Evolutionary conservation across 345 rosid species (phyloP), one percentile per base, ranked within the genome.

Genomic region (Eucalyptus virginea): DNA sequence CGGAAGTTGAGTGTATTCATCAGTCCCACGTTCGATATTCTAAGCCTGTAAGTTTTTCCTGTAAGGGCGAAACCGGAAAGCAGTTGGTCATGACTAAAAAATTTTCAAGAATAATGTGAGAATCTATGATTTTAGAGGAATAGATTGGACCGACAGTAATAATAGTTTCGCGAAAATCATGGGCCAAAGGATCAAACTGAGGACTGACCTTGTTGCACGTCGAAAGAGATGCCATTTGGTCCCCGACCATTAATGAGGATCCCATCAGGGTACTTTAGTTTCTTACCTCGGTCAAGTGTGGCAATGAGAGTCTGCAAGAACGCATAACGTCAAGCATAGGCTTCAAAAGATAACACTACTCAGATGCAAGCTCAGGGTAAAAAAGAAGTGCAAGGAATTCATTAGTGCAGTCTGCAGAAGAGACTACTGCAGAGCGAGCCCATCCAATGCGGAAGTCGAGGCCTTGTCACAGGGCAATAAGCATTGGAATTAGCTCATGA

Each of bases 21-120:
- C 91, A 98, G 67, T 58, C 99, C 99, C 40, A 97, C 98, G 86
- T 98, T 98, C 32, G 98, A 98, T 91, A 98, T 96, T 89, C 99
- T 95, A 14, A 98, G 90, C 94, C 99, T 94, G 94, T 96, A 98
- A 23, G 96, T 96, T 92, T 98, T 98, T 72, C 98, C 98, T 95
- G 95, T 86, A 90, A 89, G 23, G 54, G 24, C 51, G 11, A 90
- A 32, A 24, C 49, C 54, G 2, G 54, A 89, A 19, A 69, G 48
- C 45, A 60, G 48, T 30, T 5, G 28, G 32, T 34, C 49, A 24
- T 56, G 48, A 85, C 9, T 19, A 24, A 37, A 37, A 12, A 8
- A 0, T 13, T 37, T 88, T 54, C 48, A 11, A n/a, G 28, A 37
- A 88, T 44, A 11, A 49, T 0, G 26, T 28, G 86, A 44, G 23